A percentile compares a stretch with the other conserved stretches of the same genome.
Evolutionary conservation across 1,284 basidiomycete genomes (phyloP).

Genomic region (Lentinula novae-zelandiae): DNA sequence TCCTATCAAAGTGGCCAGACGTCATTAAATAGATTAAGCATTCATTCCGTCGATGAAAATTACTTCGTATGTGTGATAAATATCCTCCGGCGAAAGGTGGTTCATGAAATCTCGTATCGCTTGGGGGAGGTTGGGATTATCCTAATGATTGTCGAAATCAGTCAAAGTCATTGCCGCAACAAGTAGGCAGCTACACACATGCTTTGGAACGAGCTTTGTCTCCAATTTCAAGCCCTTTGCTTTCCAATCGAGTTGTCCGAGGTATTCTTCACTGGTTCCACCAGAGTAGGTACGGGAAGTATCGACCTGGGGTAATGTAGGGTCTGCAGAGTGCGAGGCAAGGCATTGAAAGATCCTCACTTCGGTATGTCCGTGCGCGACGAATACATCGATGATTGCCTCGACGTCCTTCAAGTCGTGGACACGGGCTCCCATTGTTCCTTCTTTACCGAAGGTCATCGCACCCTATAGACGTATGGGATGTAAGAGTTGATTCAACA

Average conservation of each 20-base stretch:
- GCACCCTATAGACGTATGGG: conserved; percentile 28
- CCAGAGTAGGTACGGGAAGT: conserved; percentile 48
- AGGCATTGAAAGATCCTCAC: conserved; percentile 1
- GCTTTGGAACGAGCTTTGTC: conserved; percentile 39
- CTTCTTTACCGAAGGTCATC: conserved; percentile 35
- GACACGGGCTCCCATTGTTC: conserved; percentile 43
- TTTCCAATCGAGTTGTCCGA: conserved; percentile 35
- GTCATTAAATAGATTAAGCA: neutral
- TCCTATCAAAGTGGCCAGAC: neutral
- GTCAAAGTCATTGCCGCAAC: neutral
- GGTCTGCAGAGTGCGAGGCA: neutral
- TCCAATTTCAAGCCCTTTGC: conserved; percentile 36
- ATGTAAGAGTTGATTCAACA: neutral
- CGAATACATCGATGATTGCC: conserved; percentile 54
- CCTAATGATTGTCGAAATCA: neutral
- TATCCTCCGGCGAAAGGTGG: neutral
- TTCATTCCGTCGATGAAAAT: neutral
- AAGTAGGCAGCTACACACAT: conserved; percentile 10
- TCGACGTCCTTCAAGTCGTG: conserved; percentile 47
- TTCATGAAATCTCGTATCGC: neutral
- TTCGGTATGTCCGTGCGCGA: conserved; percentile 52
- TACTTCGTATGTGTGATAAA: conserved; percentile 9
- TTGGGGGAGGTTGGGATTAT: neutral
- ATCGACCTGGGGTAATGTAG: conserved; percentile 38
- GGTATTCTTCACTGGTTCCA: conserved; percentile 46